Base-by-base conservation (phyloP, 2,329 filamentous ascomycete species). In the Ceratocystis lukuohia region DNA sequence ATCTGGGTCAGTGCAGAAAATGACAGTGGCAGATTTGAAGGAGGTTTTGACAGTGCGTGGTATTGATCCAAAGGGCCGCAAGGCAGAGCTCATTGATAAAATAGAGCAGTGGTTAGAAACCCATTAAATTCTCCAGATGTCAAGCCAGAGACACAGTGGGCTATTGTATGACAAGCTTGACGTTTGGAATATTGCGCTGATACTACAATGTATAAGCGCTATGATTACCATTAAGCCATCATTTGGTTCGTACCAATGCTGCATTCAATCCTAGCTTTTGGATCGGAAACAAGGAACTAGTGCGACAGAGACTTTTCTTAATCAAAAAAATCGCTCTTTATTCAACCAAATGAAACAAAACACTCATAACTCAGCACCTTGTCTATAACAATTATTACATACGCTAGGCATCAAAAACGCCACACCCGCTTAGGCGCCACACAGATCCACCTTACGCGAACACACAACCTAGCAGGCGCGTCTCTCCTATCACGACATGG, bases 21-120 rank as follows among this genome's bases (percentile, higher is more conserved):
- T 84, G 76, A 81, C 81, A 3, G 80, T 85, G 7, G 77, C 75
- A 0, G 79, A 81, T 65, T 73, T 85, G 44, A 82, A 78, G 68
- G 78, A 80, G 25, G 72, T 82, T 5, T 74, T 84, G 45, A 75
- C 72, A 0, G 75, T 74, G 33, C 80, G 79, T 67, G 80, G 80
- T 0, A 70, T 84, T 46, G 80, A 78, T 41, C 77, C 77, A 0
- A 72, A 76, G 6, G 83, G 83, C 0, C 77, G 77, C 71, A 85
- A 85, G 74, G 77, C 77, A 1, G 80, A 82, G 1, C 71, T 85
- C 61, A 70, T 84, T 4, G 82, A 84, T 69, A 78, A 79, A 68
- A 72, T 85, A 45, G 82, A 84, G 72, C 74, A 81, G 67, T 85
- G 82, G 82, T 74, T 80, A 10, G 82, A 84, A 65, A 75, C 77